A percentile compares a stretch with the other conserved stretches of the same genome.
These are phyloP conservation scores for Galium porrigens DNA, from an alignment of 305 asterid genomes.

Conservation along the genomic window DNA sequence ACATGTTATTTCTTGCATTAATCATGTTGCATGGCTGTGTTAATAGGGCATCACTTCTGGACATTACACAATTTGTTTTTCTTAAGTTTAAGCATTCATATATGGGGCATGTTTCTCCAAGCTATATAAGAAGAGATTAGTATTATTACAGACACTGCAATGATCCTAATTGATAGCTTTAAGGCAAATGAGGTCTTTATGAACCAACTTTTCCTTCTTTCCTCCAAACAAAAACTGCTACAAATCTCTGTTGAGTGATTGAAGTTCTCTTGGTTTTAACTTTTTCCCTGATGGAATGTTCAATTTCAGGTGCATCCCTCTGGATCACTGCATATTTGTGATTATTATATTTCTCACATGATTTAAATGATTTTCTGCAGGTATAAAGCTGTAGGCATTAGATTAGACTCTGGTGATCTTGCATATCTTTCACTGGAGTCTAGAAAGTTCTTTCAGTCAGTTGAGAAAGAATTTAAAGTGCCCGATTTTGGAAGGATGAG, in stretches of 20 bases:
- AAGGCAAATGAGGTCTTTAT: background rate
- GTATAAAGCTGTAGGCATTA: conserved; percentile 78
- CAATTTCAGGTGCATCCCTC: background rate
- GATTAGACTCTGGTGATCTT: conserved; percentile 98
- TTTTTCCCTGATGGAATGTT: background rate
- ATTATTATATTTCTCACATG: conserved; percentile 8
- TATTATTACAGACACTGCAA: background rate
- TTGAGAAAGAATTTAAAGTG: conserved; percentile 68
- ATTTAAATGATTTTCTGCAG: conserved; percentile 31
- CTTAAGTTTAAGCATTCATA: background rate
- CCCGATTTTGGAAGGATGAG: conserved; percentile 51
- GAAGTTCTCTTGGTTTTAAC: background rate
- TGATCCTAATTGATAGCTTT: background rate
- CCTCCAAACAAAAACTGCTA: background rate
- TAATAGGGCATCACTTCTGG: background rate
- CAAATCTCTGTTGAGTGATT: conserved; percentile 7
- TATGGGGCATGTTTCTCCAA: too few relatives aligned
- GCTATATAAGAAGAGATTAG: background rate
- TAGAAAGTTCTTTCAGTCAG: conserved; percentile 52
- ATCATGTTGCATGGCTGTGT: background rate
- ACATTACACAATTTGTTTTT: background rate
- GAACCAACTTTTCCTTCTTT: background rate
- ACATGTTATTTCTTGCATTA: background rate
- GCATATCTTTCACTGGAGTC: conserved; percentile 79
- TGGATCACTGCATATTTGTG: background rate